These are phyloP conservation scores for Russula brevipes DNA, from an alignment of 768 basidiomycete species.

Conservation along the genomic window DNA sequence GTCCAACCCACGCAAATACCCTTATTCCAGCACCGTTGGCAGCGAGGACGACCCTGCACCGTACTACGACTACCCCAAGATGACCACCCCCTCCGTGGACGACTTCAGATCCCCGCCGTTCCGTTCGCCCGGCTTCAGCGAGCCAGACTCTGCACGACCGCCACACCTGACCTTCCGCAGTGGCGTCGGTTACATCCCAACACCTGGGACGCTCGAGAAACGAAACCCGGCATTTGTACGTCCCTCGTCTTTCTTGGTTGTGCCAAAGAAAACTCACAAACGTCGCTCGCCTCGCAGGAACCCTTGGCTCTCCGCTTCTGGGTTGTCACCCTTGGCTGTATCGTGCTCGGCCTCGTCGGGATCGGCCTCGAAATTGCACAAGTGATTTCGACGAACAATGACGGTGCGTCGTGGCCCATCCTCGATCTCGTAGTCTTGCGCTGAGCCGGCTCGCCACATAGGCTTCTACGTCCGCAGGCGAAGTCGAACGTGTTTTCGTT, in stretches of 20 bases:
- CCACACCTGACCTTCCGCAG: conserved; percentile 5
- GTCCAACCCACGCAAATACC: neutral
- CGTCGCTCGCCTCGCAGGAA: conserved; percentile 8
- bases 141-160: neutral
- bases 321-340: conserved; percentile 4
- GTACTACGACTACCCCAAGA: neutral
- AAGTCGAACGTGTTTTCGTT: conserved; percentile 47
- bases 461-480: conserved; percentile 47
- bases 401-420: conserved; percentile 6
- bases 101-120: neutral
- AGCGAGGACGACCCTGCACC: no score
- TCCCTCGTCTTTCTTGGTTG: neutral
- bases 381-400: conserved; percentile 3
- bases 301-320: conserved; percentile 3
- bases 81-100: neutral
- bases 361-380: conserved; percentile 18
- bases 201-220: conserved; percentile 8
- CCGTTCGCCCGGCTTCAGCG: neutral
- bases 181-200: conserved; percentile 10
- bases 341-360: neutral
- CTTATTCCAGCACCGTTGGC: neutral
- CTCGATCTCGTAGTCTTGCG: neutral
- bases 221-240: conserved; percentile 18
- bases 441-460: conserved; percentile 24
- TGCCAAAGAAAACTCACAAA: no score